Percentiles rank a stretch among this genome's conserved stretches.
These are phyloP conservation scores for Chara braunii DNA, from an alignment of 139 green algal genomes.

Conservation along the genomic window DNA sequence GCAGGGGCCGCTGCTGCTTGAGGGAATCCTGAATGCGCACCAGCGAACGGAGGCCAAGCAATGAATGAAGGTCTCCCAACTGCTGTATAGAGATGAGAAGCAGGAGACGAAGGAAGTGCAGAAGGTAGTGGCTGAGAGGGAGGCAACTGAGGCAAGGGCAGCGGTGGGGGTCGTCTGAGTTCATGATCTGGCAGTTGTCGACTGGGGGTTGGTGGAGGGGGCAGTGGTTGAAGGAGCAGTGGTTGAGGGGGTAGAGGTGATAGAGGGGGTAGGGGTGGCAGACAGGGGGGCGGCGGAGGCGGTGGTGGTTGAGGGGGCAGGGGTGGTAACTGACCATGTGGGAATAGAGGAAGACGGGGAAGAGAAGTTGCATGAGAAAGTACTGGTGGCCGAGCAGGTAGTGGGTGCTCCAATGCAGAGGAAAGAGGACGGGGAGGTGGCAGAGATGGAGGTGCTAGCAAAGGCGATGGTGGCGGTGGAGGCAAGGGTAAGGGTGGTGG, in stretches of 20 bases:
- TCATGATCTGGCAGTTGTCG: not conserved
- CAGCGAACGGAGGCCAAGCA: no score
- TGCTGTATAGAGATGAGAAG: conserved; percentile 2
- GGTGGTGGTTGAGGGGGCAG: not conserved
- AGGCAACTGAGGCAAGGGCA: not conserved
- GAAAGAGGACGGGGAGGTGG: not conserved
- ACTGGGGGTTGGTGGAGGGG: not conserved
- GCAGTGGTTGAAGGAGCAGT: not conserved
- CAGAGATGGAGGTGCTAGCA: not conserved
- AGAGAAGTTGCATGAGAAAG: conserved; percentile 12
- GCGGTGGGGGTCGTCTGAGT: not conserved
- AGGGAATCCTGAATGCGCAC: no score
- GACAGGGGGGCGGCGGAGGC: conserved; percentile 2
- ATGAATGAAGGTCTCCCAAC: not conserved
- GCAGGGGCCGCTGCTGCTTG: no score
- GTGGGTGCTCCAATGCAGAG: not conserved
- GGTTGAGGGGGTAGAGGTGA: conserved; percentile 6
- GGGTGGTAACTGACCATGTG: not conserved
- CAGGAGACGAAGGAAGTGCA: not conserved
- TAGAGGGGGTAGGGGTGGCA: conserved; percentile 3
- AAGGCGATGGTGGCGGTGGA: not conserved
- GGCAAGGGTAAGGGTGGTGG: conserved; percentile 9
- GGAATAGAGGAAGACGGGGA: conserved; percentile 25
- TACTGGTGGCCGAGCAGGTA: conserved; percentile 16
- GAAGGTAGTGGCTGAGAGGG: not conserved